Evolutionary conservation across 148 eudicot species (phyloP).

Genomic region (Camellia japonica): DNA sequence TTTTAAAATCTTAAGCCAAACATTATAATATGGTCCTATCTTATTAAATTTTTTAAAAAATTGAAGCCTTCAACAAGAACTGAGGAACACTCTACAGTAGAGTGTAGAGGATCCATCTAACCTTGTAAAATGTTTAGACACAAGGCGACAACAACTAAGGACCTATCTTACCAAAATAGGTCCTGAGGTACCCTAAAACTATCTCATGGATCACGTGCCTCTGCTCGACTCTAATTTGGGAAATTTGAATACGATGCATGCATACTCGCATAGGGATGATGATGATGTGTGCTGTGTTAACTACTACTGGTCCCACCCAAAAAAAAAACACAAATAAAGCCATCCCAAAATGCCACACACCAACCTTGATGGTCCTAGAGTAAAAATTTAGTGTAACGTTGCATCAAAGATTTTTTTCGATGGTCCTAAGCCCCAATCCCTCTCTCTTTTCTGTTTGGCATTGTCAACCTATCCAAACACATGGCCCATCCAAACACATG

Average conservation of each 20-base stretch:
- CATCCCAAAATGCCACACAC: not conserved
- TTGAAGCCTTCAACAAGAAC: too few species aligned
- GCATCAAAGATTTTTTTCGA: not conserved
- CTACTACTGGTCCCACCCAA: not conserved
- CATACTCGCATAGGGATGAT: not conserved
- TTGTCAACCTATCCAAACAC: slow-evolving; percentile 21
- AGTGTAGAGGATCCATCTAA: too few species aligned
- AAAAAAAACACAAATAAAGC: too few species aligned
- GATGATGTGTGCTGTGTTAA: not conserved
- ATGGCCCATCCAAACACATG: slow-evolving; percentile 27
- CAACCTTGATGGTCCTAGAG: not conserved
- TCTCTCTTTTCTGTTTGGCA: slow-evolving; percentile 11
- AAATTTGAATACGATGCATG: not conserved
- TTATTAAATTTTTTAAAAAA: too few species aligned
- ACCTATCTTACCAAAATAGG: too few species aligned
- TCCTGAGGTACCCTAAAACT: not conserved
- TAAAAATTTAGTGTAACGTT: too few species aligned
- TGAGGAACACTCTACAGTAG: too few species aligned
- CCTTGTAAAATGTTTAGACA: not conserved
- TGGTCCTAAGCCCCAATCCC: slow-evolving; percentile 11
- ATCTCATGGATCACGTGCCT: slow-evolving; percentile 11
- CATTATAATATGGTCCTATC: too few species aligned
- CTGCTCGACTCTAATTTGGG: not conserved
- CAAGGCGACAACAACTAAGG: not conserved
- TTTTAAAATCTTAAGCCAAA: too few species aligned